Conservation (phyloP, 306 rosid species). For the Lathyrus oleraceus region DNA sequence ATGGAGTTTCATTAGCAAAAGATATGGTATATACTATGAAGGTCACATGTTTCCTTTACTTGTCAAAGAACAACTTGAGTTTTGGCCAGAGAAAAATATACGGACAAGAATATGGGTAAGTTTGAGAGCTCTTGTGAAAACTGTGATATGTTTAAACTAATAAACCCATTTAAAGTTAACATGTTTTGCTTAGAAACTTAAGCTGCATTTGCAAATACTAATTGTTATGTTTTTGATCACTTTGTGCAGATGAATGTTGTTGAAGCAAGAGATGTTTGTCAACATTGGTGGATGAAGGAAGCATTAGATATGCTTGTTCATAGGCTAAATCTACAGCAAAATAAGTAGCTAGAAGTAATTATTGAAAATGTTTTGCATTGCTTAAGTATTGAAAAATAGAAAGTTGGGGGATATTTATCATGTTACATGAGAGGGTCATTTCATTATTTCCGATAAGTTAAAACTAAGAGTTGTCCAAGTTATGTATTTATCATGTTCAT, state of each 20-base stretch:
- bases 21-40: conserved; percentile 78
- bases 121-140: neutral
- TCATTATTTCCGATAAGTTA: too few relatives aligned
- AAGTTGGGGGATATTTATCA: neutral
- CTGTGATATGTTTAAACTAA: neutral
- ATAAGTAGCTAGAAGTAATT: neutral
- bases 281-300: conserved; percentile 99
- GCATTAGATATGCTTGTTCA: conserved; percentile 81
- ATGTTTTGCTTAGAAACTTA: neutral
- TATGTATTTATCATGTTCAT: too few relatives aligned
- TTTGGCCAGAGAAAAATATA: conserved; percentile 85
- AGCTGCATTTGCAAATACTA: neutral
- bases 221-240: neutral
- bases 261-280: conserved; percentile 81
- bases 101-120: conserved; percentile 80
- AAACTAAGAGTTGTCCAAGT: too few relatives aligned
- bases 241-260: conserved; percentile 61
- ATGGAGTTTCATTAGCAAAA: conserved; percentile 91
- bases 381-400: neutral
- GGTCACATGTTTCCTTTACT: conserved; percentile 92
- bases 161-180: neutral
- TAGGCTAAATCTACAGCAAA: conserved; percentile 41
- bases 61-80: conserved; percentile 84
- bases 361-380: neutral
- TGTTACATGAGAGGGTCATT: neutral